Evolutionary conservation across 2,329 filamentous ascomycete species (phyloP).

Genomic region (Geosmithia putterillii): DNA sequence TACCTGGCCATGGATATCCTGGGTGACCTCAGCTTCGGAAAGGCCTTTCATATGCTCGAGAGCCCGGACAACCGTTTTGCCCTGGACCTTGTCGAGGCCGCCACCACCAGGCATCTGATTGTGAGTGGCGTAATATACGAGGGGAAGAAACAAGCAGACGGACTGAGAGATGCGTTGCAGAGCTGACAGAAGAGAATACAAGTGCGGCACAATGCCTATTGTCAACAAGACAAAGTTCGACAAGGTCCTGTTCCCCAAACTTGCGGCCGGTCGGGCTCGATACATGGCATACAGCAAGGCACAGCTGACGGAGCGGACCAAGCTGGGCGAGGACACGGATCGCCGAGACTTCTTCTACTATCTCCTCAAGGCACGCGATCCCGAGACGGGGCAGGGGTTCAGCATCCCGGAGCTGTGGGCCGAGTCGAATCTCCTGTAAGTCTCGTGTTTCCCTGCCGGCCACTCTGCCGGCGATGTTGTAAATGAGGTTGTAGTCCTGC

Average conservation of each 20-base stretch:
- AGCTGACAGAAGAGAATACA: constrained; percentile 3
- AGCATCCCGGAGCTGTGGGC: constrained; percentile 55
- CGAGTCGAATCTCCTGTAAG: constrained; percentile 55
- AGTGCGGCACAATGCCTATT: constrained; percentile 63
- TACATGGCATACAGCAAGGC: constrained; percentile 61
- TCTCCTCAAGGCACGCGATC: constrained; percentile 58
- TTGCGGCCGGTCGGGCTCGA: constrained; percentile 52
- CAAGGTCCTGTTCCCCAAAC: constrained; percentile 53
- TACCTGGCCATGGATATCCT: constrained; percentile 52
- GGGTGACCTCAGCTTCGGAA: constrained; percentile 48
- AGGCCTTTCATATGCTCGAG: constrained; percentile 51
- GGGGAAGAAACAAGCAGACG: not conserved
- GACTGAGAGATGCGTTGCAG: constrained; percentile 4
- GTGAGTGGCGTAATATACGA: constrained; percentile 30
- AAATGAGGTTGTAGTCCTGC: not conserved
- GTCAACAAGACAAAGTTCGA: constrained; percentile 55
- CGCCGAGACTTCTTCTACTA: constrained; percentile 69
- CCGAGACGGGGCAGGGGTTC: constrained; percentile 57
- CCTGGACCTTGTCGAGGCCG: constrained; percentile 52
- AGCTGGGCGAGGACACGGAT: constrained; percentile 51
- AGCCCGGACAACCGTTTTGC: constrained; percentile 50
- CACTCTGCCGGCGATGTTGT: not conserved
- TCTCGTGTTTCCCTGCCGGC: constrained; percentile 2
- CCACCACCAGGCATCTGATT: constrained; percentile 56
- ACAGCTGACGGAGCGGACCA: constrained; percentile 54